Conservation (phyloP, 2,329 filamentous ascomycete genomes). For the Fusarium subtropicale region DNA sequence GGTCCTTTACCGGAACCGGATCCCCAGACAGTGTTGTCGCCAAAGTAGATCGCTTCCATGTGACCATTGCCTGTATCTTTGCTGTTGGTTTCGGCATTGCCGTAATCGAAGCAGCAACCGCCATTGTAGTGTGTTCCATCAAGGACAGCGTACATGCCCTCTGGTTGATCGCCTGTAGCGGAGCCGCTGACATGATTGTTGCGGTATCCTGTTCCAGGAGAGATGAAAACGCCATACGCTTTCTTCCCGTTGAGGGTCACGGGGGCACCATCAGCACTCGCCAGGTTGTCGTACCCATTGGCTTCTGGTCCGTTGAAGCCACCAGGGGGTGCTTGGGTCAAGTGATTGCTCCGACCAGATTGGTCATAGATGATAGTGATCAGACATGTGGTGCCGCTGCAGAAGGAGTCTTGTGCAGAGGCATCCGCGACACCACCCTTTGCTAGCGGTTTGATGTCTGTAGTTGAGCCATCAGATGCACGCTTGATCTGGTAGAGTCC, state of each 20-base stretch:
- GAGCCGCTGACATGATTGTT: constrained; percentile 22
- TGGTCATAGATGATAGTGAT: constrained; percentile 76
- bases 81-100: constrained; percentile 58
- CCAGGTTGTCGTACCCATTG: constrained; percentile 25
- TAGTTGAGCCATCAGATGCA: constrained; percentile 16
- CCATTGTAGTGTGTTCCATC: constrained; percentile 33
- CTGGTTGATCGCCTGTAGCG: constrained; percentile 13
- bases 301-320: constrained; percentile 54
- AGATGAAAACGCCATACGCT: constrained; percentile 29
- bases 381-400: constrained; percentile 68
- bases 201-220: constrained; percentile 23
- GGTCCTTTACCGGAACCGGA: constrained; percentile 68
- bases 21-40: constrained; percentile 66
- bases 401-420: constrained; percentile 70
- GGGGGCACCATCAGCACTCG: constrained; percentile 24
- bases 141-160: constrained; percentile 31
- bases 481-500: constrained; percentile 32
- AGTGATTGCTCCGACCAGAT: constrained; percentile 70
- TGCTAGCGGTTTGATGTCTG: constrained; percentile 44
- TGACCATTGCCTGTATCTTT: constrained; percentile 69
- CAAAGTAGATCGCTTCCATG: constrained; percentile 78
- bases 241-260: constrained; percentile 31
- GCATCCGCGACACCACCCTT: constrained; percentile 73
- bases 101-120: constrained; percentile 29
- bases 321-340: constrained; percentile 68